Conservation (phyloP, 1,284 basidiomycete genomes). For the Apiotrichum veenhuisii region DNA sequence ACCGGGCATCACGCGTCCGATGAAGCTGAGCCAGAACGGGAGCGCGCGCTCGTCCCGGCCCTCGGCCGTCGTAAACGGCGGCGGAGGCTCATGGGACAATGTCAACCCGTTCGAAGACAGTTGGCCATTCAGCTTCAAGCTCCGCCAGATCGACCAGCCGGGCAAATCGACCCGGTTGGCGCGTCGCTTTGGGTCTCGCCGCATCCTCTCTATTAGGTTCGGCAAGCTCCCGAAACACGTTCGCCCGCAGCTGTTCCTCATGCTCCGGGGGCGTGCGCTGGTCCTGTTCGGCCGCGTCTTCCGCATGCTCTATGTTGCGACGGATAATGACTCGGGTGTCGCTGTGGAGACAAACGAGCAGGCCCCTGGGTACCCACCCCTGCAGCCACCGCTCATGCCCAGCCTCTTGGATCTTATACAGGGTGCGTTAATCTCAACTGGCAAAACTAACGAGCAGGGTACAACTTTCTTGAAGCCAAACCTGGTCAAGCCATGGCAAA, state of each 20-base stretch:
- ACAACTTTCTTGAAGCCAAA: constrained; percentile 32
- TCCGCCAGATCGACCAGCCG: constrained; percentile 26
- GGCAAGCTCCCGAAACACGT: constrained; percentile 1
- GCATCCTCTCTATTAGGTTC: constrained; percentile 30
- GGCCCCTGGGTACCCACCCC: not conserved
- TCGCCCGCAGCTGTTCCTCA: constrained; percentile 10
- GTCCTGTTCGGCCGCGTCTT: constrained; percentile 33
- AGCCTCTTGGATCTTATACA: constrained; percentile 22
- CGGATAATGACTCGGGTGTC: constrained; percentile 28
- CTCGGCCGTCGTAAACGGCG: too few species aligned
- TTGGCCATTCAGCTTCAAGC: constrained; percentile 13
- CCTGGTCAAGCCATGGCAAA: constrained; percentile 41
- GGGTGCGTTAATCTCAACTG: not conserved
- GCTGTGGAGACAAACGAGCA: constrained; percentile 28
- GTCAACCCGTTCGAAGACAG: not conserved
- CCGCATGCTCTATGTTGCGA: constrained; percentile 27
- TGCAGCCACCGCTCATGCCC: constrained; percentile 1
- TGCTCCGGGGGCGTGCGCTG: constrained; percentile 30
- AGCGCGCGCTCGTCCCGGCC: too few species aligned
- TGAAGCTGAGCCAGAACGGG: not conserved
- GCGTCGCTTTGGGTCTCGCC: constrained; percentile 33
- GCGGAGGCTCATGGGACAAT: not conserved
- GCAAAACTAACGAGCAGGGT: constrained; percentile 4
- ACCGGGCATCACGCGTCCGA: not conserved
- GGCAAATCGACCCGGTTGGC: constrained; percentile 36